Evolutionary conservation across 1,284 basidiomycete genomes (phyloP).

Genomic region (Porodaedalea pini): DNA sequence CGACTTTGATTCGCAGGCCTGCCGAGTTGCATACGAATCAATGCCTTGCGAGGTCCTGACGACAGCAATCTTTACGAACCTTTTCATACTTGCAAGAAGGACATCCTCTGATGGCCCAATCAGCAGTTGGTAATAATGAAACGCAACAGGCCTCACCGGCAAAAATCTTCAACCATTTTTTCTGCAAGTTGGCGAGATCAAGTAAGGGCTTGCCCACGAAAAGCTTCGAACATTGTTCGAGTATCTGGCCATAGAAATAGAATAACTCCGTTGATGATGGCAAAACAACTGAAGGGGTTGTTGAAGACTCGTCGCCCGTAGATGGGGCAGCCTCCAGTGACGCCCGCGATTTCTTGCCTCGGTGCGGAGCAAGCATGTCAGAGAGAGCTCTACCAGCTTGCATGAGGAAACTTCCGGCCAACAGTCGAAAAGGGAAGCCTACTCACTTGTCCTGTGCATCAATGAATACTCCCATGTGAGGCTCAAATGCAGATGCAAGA

Average conservation of each 20-base stretch:
- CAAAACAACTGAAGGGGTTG: slow-evolving; percentile 66
- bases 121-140: slow-evolving; percentile 7
- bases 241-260: slow-evolving; percentile 92
- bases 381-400: slow-evolving; percentile 55
- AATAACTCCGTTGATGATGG: slow-evolving; percentile 96
- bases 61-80: slow-evolving; percentile 37
- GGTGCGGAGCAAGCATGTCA: slow-evolving; percentile 80
- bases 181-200: slow-evolving; percentile 77
- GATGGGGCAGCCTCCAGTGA: slow-evolving; percentile 61
- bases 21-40: not conserved
- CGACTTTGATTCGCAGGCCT: slow-evolving; percentile 47
- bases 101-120: slow-evolving; percentile 65
- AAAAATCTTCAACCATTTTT: slow-evolving; percentile 93
- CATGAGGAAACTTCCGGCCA: not conserved
- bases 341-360: slow-evolving; percentile 58
- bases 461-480: slow-evolving; percentile 90
- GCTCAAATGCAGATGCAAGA: slow-evolving; percentile 86
- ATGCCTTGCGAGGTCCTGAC: not conserved
- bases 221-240: slow-evolving; percentile 90
- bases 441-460: slow-evolving; percentile 90
- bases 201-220: slow-evolving; percentile 80
- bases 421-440: not conserved
- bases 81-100: slow-evolving; percentile 67
- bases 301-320: slow-evolving; percentile 42
- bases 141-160: slow-evolving; percentile 58